These are phyloP conservation scores for Colletotrichum chlorophyti DNA, from an alignment of 2,329 filamentous ascomycete species.

Conservation along the genomic window DNA sequence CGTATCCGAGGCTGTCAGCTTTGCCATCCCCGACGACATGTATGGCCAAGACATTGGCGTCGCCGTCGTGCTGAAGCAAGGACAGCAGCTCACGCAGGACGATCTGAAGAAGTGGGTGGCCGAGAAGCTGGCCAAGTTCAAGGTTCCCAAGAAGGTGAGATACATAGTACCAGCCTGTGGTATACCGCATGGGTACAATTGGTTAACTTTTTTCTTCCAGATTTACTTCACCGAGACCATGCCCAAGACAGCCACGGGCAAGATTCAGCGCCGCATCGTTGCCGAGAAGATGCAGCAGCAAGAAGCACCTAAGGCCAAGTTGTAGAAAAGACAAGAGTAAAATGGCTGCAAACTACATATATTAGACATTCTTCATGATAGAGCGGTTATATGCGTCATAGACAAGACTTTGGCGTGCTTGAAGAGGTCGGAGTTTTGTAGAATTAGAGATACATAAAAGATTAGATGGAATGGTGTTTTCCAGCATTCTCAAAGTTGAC, in stretches of 20 bases:
- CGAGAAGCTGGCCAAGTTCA: slow-evolving; percentile 80
- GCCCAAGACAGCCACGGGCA: slow-evolving; percentile 92
- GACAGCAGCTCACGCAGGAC: slow-evolving; percentile 59
- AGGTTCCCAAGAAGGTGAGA: slow-evolving; percentile 80
- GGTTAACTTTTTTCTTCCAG: slow-evolving; percentile 45
- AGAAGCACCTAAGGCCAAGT: slow-evolving; percentile 60
- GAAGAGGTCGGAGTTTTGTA: not conserved
- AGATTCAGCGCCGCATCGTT: slow-evolving; percentile 87
- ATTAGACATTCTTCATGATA: too few species aligned
- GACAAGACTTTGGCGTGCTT: not conserved
- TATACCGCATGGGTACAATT: not conserved
- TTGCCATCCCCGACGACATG: slow-evolving; percentile 81
- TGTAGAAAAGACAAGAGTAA: too few species aligned
- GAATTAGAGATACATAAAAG: slow-evolving; percentile 17
- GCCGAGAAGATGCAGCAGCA: slow-evolving; percentile 83
- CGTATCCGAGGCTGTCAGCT: slow-evolving; percentile 81
- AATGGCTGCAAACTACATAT: too few species aligned
- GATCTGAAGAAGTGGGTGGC: slow-evolving; percentile 74
- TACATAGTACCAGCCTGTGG: not conserved
- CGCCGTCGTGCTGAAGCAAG: slow-evolving; percentile 76
- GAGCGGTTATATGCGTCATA: too few species aligned
- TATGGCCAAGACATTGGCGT: slow-evolving; percentile 85
- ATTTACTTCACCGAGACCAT: slow-evolving; percentile 84
- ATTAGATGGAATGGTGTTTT: slow-evolving; percentile 14
- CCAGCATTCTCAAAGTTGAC: slow-evolving; percentile 9